A percentile compares a stretch with the other conserved stretches of the same genome.
Conservation (phyloP, 176 grass and related monocot species). For the Cenchrus americanus region DNA sequence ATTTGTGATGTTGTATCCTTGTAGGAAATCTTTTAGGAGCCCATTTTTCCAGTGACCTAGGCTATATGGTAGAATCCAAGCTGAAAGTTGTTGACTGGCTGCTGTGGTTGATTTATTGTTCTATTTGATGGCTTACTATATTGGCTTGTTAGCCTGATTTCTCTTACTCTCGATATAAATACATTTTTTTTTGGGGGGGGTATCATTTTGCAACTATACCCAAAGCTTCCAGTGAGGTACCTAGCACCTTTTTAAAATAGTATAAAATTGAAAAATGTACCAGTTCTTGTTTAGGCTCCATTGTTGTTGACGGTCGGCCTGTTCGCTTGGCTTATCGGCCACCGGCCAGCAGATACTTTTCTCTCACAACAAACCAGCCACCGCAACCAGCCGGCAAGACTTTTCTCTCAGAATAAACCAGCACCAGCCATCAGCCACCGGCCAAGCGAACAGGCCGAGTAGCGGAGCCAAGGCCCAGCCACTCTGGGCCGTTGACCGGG, state of each 20-base stretch:
- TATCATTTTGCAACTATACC: background rate
- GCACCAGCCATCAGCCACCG: too few relatives aligned
- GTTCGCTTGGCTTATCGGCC: too few relatives aligned
- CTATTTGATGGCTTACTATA: slow-evolving; percentile 14
- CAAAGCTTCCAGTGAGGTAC: background rate
- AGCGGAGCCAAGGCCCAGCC: too few relatives aligned
- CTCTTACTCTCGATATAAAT: background rate
- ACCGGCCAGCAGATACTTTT: too few relatives aligned
- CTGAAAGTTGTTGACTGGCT: slow-evolving; percentile 13
- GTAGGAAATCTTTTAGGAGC: slow-evolving; percentile 14
- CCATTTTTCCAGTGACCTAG: slow-evolving; percentile 17
- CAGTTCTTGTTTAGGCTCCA: background rate
- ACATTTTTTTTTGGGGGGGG: background rate
- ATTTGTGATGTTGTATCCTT: background rate
- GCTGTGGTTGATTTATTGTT: background rate
- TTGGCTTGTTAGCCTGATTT: slow-evolving; percentile 12
- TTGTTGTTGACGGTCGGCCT: background rate
- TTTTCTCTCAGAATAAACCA: too few relatives aligned
- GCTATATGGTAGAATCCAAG: slow-evolving; percentile 8
- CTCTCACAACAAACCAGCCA: too few relatives aligned
- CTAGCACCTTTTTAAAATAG: background rate
- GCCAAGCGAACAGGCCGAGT: too few relatives aligned
- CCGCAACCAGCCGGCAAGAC: too few relatives aligned
- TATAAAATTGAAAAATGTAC: background rate
- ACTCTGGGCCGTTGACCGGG: too few relatives aligned